Base-by-base conservation (phyloP, 2,329 filamentous ascomycete genomes). In the Monilinia aucupariae region DNA sequence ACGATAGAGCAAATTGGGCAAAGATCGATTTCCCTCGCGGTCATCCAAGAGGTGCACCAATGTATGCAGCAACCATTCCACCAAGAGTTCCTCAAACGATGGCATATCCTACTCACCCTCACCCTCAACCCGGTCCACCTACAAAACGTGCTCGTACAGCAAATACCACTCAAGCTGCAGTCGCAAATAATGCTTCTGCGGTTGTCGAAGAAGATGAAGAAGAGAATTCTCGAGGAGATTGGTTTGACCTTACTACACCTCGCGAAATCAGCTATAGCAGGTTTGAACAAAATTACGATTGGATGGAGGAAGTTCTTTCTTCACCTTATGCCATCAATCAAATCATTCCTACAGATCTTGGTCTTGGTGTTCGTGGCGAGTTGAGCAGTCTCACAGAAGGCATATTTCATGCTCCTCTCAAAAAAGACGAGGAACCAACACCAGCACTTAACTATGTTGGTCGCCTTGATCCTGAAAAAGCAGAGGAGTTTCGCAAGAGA, bases 241-340 rank as follows among this genome's bases (percentile, higher is more conserved):
- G 92, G 74, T 91, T 99, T 71, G 94, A 99, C 73, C 85, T 91
- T 67, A 80, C 97, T 66, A 93, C 91, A 0, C 92, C 92, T 3
- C 85, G 92, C 50, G 94, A 99, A 67, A 89, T 99, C 65, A 96
- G 92, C 69, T 80, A 91, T 65, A 85, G 86, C 67, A 85, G 94
- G 62, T 99, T 97, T 75, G 88, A 88, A 74, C 92, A 97, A 73
- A 96, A 99, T 71, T 93, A 99, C 71, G 91, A 96, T 75, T 97
- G 93, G 94, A 96, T 99, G 91, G 94, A 97, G 73, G 93, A 99
- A 76, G 87, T 99, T 34, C 84, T 97, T 61, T 91, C 90, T 0
- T 97, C 93, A 1, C 91, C 92, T 0, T 97, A 96, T 73, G 82
- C 89, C 30, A 89, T 93, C 66, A 84, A 83, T 56, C 91, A 96